phyloP scores from a whole-genome alignment of 345 rosid genomes.

The Carallia brachiata region DNA sequence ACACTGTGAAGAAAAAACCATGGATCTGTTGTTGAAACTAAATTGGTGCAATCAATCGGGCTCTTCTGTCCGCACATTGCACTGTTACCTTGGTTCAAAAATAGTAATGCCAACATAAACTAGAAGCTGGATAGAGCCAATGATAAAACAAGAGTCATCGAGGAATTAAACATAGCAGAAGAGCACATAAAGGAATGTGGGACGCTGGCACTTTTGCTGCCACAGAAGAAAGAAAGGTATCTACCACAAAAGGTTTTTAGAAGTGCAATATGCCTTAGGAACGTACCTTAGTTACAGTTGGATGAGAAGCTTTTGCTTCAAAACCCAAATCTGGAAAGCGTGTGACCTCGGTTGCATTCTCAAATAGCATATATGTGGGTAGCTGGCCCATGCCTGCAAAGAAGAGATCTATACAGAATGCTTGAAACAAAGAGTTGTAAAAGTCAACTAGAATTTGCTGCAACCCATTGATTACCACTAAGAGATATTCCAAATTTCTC shows the following conservation, averaged over 20 bases:
- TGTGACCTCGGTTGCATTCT: conserved; percentile 69
- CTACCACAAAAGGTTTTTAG: not conserved
- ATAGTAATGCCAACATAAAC: too few species aligned
- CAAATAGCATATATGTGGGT: conserved; percentile 79
- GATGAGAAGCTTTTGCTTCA: conserved; percentile 52
- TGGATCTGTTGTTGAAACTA: not conserved
- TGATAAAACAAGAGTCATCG: too few species aligned
- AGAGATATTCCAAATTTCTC: conserved; percentile 86
- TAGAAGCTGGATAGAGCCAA: too few species aligned
- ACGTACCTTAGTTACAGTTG: conserved; percentile 69
- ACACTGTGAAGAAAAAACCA: not conserved
- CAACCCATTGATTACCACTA: conserved; percentile 40
- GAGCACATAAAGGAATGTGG: too few species aligned
- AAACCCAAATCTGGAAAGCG: conserved; percentile 75
- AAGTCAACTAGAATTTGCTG: not conserved
- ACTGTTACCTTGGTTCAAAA: too few species aligned
- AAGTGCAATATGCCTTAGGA: not conserved
- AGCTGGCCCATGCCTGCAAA: conserved; percentile 67
- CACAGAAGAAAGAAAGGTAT: too few species aligned
- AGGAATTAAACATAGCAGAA: too few species aligned
- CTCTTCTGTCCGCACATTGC: not conserved
- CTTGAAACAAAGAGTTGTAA: conserved; percentile 8
- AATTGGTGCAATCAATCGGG: not conserved
- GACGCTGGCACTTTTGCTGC: too few species aligned
- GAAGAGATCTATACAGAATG: conserved; percentile 12